These are phyloP conservation scores for Iodosphaeria phyllophila DNA, from an alignment of 2,329 filamentous ascomycete species.

Conservation along the genomic window DNA sequence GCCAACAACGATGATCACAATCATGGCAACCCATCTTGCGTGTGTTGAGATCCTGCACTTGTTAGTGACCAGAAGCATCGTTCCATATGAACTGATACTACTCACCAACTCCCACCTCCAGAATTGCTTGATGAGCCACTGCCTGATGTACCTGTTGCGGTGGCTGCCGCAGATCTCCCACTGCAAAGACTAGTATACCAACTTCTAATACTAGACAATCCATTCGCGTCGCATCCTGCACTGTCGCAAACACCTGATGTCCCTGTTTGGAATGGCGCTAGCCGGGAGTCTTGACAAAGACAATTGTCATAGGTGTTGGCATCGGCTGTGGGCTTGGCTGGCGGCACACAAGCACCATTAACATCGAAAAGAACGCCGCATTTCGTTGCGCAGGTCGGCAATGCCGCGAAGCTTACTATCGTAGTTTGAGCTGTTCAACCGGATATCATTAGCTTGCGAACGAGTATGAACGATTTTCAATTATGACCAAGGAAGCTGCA, in stretches of 20 bases:
- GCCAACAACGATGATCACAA: slow-evolving; percentile 53
- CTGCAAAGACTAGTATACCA: slow-evolving; percentile 57
- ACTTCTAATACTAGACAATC: slow-evolving; percentile 36
- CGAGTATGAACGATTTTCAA: no score
- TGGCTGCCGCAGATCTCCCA: slow-evolving; percentile 18
- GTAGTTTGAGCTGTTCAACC: no score
- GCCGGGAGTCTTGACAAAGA: slow-evolving; percentile 48
- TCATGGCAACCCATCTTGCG: slow-evolving; percentile 67
- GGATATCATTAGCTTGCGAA: no score
- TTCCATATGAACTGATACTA: neutral
- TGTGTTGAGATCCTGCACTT: slow-evolving; percentile 43
- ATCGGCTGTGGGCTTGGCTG: slow-evolving; percentile 26
- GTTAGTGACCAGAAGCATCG: slow-evolving; percentile 1
- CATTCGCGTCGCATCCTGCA: slow-evolving; percentile 20
- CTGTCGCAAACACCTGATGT: slow-evolving; percentile 42
- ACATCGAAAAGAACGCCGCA: slow-evolving; percentile 50
- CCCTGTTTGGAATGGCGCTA: slow-evolving; percentile 37
- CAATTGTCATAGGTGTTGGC: slow-evolving; percentile 42
- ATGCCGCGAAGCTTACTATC: slow-evolving; percentile 34
- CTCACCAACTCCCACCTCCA: slow-evolving; percentile 28
- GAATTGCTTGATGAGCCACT: slow-evolving; percentile 8
- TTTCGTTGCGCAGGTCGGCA: slow-evolving; percentile 41
- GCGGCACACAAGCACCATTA: slow-evolving; percentile 52
- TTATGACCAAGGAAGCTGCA: no score
- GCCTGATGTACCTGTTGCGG: slow-evolving; percentile 12